Evolutionary conservation across 2,329 filamentous ascomycete species (phyloP).

Genomic region (Furcasterigmium furcatum): DNA sequence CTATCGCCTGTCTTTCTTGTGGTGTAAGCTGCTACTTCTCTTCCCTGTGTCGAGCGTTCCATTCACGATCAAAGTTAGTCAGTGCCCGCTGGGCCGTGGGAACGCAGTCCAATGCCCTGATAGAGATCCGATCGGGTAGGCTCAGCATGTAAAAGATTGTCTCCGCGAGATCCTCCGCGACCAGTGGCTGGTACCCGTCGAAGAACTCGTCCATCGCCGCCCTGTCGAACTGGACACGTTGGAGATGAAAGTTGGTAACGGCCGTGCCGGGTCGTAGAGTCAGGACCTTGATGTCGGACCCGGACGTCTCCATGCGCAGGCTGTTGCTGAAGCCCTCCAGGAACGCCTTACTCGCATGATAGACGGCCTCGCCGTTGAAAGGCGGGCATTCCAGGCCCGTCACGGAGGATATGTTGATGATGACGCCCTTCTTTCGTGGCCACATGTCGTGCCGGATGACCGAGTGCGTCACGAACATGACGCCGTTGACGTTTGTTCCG

Average conservation of each 20-base stretch:
- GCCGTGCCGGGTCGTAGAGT: conserved; percentile 42
- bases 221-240: conserved; percentile 39
- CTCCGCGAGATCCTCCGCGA: conserved; percentile 38
- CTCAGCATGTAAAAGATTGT: conserved; percentile 38
- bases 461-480: conserved; percentile 40
- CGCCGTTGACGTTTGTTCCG: conserved; percentile 42
- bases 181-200: conserved; percentile 38
- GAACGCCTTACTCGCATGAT: conserved; percentile 42
- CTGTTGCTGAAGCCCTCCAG: conserved; percentile 47
- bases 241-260: conserved; percentile 43
- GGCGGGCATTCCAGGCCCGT: conserved; percentile 44
- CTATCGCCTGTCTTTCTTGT: too few relatives aligned
- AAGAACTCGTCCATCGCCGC: conserved; percentile 38
- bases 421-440: conserved; percentile 28
- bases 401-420: conserved; percentile 43
- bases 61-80: not conserved
- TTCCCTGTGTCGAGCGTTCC: too few relatives aligned
- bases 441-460: conserved; percentile 40
- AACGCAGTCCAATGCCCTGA: conserved; percentile 46
- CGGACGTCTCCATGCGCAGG: conserved; percentile 41
- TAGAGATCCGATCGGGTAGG: conserved; percentile 25
- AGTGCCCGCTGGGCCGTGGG: conserved; percentile 21
- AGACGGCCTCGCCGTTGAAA: conserved; percentile 44
- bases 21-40: too few relatives aligned
- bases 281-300: conserved; percentile 42